Evolutionary conservation across 352 stramenopile species (phyloP).

Genomic region (Peronospora tabacina): DNA sequence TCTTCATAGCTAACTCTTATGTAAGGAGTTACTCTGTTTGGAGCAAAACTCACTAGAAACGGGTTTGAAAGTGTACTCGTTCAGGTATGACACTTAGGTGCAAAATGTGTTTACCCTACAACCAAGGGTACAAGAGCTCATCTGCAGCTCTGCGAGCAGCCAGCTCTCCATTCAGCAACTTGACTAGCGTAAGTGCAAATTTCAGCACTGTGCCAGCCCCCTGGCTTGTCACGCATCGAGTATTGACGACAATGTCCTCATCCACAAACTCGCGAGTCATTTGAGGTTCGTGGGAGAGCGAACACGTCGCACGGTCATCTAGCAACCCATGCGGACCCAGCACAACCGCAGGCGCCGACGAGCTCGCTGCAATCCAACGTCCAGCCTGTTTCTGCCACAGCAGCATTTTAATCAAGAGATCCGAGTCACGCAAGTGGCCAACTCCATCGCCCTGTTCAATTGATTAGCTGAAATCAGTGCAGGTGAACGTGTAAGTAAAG

Average conservation of each 20-base stretch:
- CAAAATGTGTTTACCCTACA: background rate
- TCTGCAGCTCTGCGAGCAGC: constrained; percentile 32
- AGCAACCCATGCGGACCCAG: constrained; percentile 41
- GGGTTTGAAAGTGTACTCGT: no score
- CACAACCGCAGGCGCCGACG: constrained; percentile 39
- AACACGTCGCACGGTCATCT: constrained; percentile 40
- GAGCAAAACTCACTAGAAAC: no score
- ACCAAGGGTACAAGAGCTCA: constrained; percentile 34
- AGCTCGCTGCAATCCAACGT: constrained; percentile 47
- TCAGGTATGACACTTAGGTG: no score
- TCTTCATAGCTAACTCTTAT: no score
- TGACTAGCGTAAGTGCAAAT: constrained; percentile 47
- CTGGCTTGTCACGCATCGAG: constrained; percentile 52
- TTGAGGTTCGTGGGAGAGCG: constrained; percentile 30
- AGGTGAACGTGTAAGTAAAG: background rate
- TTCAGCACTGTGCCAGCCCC: constrained; percentile 40
- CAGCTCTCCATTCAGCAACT: constrained; percentile 41
- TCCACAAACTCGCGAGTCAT: constrained; percentile 43
- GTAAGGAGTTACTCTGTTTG: no score
- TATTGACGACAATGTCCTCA: constrained; percentile 53
- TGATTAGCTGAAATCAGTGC: background rate
- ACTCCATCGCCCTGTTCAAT: constrained; percentile 36
- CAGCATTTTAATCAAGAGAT: constrained; percentile 58
- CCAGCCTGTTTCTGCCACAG: constrained; percentile 41
- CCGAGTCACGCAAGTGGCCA: constrained; percentile 40